Evolutionary conservation across 768 basidiomycete species (phyloP).

Genomic region (Plicaturopsis crispa): DNA sequence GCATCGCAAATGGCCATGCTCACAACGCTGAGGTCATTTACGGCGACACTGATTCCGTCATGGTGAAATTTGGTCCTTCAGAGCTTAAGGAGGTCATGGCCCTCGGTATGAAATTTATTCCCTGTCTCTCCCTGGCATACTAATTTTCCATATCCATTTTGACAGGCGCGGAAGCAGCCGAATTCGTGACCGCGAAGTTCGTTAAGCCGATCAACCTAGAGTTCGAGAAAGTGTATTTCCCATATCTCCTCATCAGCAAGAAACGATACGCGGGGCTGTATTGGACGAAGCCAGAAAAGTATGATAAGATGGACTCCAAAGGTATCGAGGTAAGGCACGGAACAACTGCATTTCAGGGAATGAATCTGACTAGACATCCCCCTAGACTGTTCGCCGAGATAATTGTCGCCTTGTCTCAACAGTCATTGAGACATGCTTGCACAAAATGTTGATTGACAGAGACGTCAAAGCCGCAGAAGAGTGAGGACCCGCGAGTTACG

Average conservation of each 20-base stretch:
- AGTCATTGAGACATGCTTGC: slow-evolving; percentile 95
- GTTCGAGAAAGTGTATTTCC: slow-evolving; percentile 99
- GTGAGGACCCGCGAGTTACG: slow-evolving; percentile 46
- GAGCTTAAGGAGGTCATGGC: slow-evolving; percentile 87
- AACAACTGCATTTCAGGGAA: not conserved
- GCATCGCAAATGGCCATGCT: slow-evolving; percentile 72
- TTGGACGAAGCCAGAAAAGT: slow-evolving; percentile 93
- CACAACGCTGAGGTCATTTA: slow-evolving; percentile 95
- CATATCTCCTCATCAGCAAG: slow-evolving; percentile 96
- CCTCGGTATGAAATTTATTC: slow-evolving; percentile 49
- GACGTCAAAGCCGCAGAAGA: slow-evolving; percentile 92
- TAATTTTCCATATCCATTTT: slow-evolving; percentile 2
- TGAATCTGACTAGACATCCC: slow-evolving; percentile 2
- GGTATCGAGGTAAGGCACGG: slow-evolving; percentile 79
- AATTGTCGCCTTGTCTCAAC: slow-evolving; percentile 98
- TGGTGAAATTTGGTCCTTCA: slow-evolving; percentile 92
- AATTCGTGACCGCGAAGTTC: slow-evolving; percentile 86
- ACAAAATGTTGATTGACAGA: slow-evolving; percentile 95
- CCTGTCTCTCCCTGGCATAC: too few species aligned
- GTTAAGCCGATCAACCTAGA: slow-evolving; percentile 96
- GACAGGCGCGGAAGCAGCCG: slow-evolving; percentile 85
- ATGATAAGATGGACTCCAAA: slow-evolving; percentile 99
- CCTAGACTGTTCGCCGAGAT: slow-evolving; percentile 92
- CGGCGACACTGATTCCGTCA: slow-evolving; percentile 98
- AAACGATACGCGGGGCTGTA: slow-evolving; percentile 98